Evolutionary conservation across 441 rosid genomes (phyloP).

Genomic region (Biscutella laevigata): DNA sequence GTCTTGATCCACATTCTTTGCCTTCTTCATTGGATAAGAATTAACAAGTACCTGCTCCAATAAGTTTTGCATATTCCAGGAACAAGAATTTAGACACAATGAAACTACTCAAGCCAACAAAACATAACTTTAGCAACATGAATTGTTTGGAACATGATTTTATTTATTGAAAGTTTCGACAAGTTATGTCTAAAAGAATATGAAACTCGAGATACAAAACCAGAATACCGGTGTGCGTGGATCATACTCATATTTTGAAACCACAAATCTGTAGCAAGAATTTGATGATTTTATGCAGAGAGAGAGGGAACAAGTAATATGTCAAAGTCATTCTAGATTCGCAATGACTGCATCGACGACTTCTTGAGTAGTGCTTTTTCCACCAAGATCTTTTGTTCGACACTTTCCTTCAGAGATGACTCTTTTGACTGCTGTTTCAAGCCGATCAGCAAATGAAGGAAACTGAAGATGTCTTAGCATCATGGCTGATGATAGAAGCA

Average conservation of each 20-base stretch:
- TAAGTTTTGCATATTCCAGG: too few species aligned
- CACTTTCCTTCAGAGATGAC: constrained; percentile 61
- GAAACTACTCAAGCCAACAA: neutral
- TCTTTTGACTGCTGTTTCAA: constrained; percentile 76
- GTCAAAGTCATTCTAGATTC: constrained; percentile 29
- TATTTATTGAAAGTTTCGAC: constrained; percentile 6
- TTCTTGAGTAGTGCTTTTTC: constrained; percentile 66
- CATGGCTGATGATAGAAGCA: constrained; percentile 94
- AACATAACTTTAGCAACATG: constrained; percentile 17
- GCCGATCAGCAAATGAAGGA: constrained; percentile 83
- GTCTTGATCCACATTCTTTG: too few species aligned
- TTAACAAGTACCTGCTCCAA: too few species aligned
- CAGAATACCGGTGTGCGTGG: constrained; percentile 13
- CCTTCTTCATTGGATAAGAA: too few species aligned
- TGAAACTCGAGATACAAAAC: constrained; percentile 28
- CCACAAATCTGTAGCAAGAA: constrained; percentile 23
- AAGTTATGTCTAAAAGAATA: constrained; percentile 26
- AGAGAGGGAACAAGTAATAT: constrained; percentile 9
- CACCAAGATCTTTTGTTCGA: constrained; percentile 84
- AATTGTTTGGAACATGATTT: constrained; percentile 8
- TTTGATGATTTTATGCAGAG: constrained; percentile 21
- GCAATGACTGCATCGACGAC: constrained; percentile 52
- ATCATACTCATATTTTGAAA: constrained; percentile 22
- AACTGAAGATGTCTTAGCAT: constrained; percentile 94
- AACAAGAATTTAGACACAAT: neutral